phyloP scores from a whole-genome alignment of 139 green algal genomes.

The Asterochloris erici region DNA sequence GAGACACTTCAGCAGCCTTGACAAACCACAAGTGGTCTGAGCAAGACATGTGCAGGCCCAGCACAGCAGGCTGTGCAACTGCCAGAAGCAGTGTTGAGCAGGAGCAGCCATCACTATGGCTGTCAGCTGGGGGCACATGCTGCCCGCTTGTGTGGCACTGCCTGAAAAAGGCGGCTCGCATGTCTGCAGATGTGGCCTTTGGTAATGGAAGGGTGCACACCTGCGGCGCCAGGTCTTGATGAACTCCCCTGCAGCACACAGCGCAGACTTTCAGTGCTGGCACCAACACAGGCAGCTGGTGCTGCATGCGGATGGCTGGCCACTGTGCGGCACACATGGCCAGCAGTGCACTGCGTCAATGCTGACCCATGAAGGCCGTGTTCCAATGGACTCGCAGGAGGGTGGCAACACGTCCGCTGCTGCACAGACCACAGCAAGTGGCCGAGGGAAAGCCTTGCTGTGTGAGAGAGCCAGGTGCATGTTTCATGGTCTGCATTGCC shows the following conservation, averaged over 20 bases:
- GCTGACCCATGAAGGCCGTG: too few relatives aligned
- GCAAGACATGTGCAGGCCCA: background rate
- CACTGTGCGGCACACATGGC: too few relatives aligned
- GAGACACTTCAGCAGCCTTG: background rate
- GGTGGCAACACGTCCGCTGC: background rate
- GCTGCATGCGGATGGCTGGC: too few relatives aligned
- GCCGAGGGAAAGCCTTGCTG: too few relatives aligned
- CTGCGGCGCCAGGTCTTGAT: conserved; percentile 92
- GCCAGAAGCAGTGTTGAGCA: background rate
- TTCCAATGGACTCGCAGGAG: background rate
- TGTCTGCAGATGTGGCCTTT: background rate
- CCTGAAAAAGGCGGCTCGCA: background rate
- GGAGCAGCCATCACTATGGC: background rate
- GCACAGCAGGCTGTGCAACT: background rate
- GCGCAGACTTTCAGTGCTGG: background rate
- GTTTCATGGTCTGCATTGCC: too few relatives aligned
- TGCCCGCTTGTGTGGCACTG: background rate
- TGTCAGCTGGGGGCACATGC: too few relatives aligned
- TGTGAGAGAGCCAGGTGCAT: background rate
- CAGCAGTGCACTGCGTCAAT: too few relatives aligned
- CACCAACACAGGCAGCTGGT: background rate
- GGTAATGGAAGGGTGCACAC: conserved; percentile 30
- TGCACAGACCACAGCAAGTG: background rate
- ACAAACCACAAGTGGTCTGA: background rate
- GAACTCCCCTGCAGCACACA: conserved; percentile 77